Evolutionary conservation across 768 basidiomycete genomes (phyloP), one percentile per base, ranked within the genome.

Genomic region (Glaciozyma antarctica): DNA sequence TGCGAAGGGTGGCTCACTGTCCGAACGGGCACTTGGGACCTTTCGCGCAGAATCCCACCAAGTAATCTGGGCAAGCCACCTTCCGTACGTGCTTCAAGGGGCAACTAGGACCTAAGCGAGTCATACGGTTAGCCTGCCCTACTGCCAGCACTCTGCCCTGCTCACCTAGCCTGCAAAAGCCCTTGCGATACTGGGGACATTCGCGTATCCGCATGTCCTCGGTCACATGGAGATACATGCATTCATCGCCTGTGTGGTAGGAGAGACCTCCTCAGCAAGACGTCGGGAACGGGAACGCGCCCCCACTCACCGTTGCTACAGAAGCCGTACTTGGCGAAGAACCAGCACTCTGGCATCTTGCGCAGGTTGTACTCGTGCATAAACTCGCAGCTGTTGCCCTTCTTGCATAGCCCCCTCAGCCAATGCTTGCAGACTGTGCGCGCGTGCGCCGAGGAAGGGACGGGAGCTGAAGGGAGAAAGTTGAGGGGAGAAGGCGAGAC

Each of bases 321-420:
- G 77, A 92, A 98, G 21, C 95, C 95, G 73, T 91, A 93, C 77
- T 94, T 95, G 59, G 90, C 90, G 77, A 86, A 97, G 92, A 92
- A 98, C 87, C 91, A 95, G 74, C 95, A 98, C 76, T 97, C 90
- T 9, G 95, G 95, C 93, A 98, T 98, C 66, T 90, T 86, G 65
- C 95, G 80, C 58, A 99, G 82, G 76, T 98, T 95, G 80, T 97
- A 99, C 79, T 98, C 95, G 78, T 99, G 95, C 75, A 98, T 82
- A 77, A 98, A 99, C 79, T 98, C 95, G 79, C 95, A 99, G 30
- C 88, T 86, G 75, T 93, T 88, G 60, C 92, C 94, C 77, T 98
- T 98, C 79, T 98, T 98, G 78, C 95, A 98, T 22, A 99, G 81
- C 19, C 95, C 95, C 63, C 95, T 84, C 51, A 99, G 83, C 88